Conservation (phyloP, 2,329 filamentous ascomycete species). For the Trichophyton verrucosum region DNA sequence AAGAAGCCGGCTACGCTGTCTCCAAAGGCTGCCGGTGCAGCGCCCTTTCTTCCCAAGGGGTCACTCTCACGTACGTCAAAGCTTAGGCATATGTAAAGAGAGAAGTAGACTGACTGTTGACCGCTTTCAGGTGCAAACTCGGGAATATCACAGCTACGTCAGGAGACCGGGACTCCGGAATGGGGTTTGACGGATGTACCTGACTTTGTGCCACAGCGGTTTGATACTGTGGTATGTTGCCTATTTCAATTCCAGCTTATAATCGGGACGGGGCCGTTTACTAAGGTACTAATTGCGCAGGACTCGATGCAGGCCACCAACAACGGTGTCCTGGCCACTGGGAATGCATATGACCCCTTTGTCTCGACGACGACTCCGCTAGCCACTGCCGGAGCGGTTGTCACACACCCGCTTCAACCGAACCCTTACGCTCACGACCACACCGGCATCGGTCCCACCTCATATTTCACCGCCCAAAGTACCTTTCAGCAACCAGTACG, state of each 20-base stretch:
- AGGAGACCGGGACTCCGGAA: conserved; percentile 31
- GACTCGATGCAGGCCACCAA: conserved; percentile 34
- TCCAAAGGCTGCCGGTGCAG: conserved; percentile 78
- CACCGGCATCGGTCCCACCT: conserved; percentile 43
- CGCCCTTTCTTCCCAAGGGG: conserved; percentile 40
- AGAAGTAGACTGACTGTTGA: not conserved
- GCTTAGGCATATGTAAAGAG: not conserved
- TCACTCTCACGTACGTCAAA: conserved; percentile 23
- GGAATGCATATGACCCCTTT: conserved; percentile 52
- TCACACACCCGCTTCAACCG: conserved; percentile 37
- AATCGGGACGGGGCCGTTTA: not conserved
- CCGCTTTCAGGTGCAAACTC: conserved; percentile 7
- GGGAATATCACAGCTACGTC: conserved; percentile 18
- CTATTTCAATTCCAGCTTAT: not conserved
- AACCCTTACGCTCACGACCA: conserved; percentile 73
- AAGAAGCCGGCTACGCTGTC: conserved; percentile 50
- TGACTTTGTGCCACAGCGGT: conserved; percentile 44
- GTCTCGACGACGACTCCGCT: conserved; percentile 45
- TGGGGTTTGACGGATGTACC: conserved; percentile 35
- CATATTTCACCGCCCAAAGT: conserved; percentile 52
- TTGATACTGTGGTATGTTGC: conserved; percentile 33
- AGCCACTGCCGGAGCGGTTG: conserved; percentile 34
- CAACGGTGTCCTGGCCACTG: conserved; percentile 39
- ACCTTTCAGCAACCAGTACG: conserved; percentile 53
- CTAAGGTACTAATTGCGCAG: conserved; percentile 14